Percentiles rank a stretch among this genome's conserved stretches.
Conservation (phyloP, 2,329 filamentous ascomycete species). For the Fonsecaea multimorphosa region DNA sequence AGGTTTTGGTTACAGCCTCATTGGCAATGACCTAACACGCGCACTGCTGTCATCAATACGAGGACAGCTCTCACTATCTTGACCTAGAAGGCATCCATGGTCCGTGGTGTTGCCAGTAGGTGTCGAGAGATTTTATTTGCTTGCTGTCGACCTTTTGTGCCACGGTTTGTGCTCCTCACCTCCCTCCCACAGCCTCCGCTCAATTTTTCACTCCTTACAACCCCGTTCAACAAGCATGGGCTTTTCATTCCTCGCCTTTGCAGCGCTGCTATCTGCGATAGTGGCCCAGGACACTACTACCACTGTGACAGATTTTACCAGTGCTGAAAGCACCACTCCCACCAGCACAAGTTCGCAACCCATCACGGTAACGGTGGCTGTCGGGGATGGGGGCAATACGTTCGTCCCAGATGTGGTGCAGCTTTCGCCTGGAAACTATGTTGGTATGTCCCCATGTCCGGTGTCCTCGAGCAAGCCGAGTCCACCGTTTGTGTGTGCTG, state of each 20-base stretch:
- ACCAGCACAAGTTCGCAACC: slow-evolving; percentile 27
- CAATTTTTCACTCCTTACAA: not conserved
- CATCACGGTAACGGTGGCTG: slow-evolving; percentile 35
- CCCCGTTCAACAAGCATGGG: slow-evolving; percentile 1
- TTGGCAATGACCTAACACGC: not conserved
- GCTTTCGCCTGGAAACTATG: slow-evolving; percentile 33
- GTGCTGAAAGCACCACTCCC: slow-evolving; percentile 8
- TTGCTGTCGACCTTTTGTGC: not conserved
- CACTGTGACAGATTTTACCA: slow-evolving; percentile 3
- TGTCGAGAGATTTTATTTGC: not conserved
- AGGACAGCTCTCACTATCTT: not conserved
- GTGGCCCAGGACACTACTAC: slow-evolving; percentile 22
- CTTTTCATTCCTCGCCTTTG: slow-evolving; percentile 1
- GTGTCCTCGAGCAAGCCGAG: not conserved
- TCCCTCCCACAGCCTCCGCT: not conserved
- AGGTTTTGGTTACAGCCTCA: not conserved
- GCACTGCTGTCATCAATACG: not conserved
- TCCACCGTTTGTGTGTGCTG: not conserved
- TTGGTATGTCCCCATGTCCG: slow-evolving; percentile 10
- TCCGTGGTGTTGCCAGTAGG: not conserved
- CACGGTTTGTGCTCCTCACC: not conserved
- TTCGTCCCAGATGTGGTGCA: slow-evolving; percentile 38
- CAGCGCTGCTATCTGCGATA: slow-evolving; percentile 10
- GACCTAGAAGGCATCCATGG: not conserved
- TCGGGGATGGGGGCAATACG: slow-evolving; percentile 31